Evolutionary conservation across 768 basidiomycete species (phyloP).

Genomic region (Hericium coralloides): DNA sequence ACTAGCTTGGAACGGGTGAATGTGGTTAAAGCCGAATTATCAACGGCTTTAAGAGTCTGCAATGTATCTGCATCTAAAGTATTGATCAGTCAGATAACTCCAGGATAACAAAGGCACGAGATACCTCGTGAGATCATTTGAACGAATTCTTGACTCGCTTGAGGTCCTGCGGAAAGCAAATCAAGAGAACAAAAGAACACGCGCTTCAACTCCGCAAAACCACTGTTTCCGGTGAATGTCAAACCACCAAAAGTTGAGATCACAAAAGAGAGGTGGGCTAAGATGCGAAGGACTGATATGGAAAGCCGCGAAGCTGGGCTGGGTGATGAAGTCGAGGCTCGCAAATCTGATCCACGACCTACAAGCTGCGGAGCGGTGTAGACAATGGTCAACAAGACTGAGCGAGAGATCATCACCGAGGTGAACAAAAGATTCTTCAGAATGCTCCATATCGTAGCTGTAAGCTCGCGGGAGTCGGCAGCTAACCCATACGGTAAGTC

Average conservation of each 20-base stretch:
- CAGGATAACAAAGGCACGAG: not conserved
- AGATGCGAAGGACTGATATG: constrained; percentile 40
- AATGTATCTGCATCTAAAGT: no score
- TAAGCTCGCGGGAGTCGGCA: constrained; percentile 33
- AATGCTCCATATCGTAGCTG: constrained; percentile 51
- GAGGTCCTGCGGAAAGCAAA: constrained; percentile 32
- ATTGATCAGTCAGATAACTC: no score
- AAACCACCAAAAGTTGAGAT: constrained; percentile 76
- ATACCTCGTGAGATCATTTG: not conserved
- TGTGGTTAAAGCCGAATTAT: not conserved
- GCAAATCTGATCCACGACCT: not conserved
- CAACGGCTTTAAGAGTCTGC: not conserved
- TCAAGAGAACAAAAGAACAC: constrained; percentile 75
- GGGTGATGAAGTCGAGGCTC: not conserved
- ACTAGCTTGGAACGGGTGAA: constrained; percentile 32
- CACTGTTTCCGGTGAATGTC: constrained; percentile 39
- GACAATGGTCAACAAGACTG: constrained; percentile 44
- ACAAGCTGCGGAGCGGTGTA: constrained; percentile 23
- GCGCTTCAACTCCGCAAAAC: constrained; percentile 65
- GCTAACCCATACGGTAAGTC: constrained; percentile 22
- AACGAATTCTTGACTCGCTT: not conserved
- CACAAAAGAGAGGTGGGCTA: constrained; percentile 67
- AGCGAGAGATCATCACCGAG: constrained; percentile 59
- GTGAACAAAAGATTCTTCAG: constrained; percentile 75
- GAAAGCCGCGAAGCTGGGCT: constrained; percentile 41